Evolutionary conservation across 2,329 filamentous ascomycete genomes (phyloP), one percentile per base, ranked within the genome.

Genomic region (Pestalotiopsis sp.): DNA sequence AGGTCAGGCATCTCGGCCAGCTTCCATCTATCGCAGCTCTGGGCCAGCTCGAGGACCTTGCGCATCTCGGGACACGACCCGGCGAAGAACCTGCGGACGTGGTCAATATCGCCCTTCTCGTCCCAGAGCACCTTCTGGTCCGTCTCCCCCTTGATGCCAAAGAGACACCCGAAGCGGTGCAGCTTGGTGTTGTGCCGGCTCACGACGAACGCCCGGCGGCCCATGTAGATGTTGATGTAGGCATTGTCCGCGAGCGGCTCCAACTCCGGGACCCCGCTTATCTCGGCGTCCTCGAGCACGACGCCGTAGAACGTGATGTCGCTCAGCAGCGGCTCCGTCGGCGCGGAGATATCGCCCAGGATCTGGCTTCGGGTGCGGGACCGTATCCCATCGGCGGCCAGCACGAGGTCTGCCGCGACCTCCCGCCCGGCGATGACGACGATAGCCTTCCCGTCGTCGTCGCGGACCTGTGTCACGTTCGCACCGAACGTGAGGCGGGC

Each of bases 1-100:
- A 69, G 65, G n/a, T 69, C 49, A 2, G 68, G 68, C 49, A 69
- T 63, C 65, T 69, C 65, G 11, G 68, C 68, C 45, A 69, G n/a
- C 49, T 38, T 63, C 65, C 68, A 67, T 17, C 68, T 31, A n/a
- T 69, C 60, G 59, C 65, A 69, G 2, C 39, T 36, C n/a, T 14
- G 38, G 25, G 58, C 31, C 3, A 45, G 3, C n/a, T 59, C 49
- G 9, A 69, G 38, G 12, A 64, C 58, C 23, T 62, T 64, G 58
- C 41, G 14, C n/a, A 69, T 20, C 52, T 67, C 68, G 13, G 57
- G 57, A 49, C 67, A 67, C 5, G 68, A 60, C 4, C 58, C 65
- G 5, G 13, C 11, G 49, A 69, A 69, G 39, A 57, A 45, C 11
- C n/a, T 27, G 14, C 65, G 39, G 4, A 69, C 59, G 25, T 56